Percentiles rank a stretch among this genome's conserved stretches.
Evolutionary conservation across 2,329 filamentous ascomycete genomes (phyloP).

Genomic region (Samsoniella hepiali): DNA sequence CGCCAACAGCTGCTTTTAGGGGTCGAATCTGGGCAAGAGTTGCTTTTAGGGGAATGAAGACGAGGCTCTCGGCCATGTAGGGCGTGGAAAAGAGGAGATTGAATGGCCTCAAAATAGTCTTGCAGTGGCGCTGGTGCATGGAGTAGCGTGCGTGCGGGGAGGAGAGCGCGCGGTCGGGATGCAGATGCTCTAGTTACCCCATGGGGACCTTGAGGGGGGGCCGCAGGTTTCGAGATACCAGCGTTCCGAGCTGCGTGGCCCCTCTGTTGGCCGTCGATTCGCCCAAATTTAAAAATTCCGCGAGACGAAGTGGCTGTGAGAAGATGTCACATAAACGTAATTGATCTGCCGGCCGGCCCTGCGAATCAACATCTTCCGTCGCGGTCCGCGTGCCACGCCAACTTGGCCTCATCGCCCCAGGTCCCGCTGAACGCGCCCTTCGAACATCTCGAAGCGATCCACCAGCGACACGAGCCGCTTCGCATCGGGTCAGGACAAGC

Average conservation of each 20-base stretch:
- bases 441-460: conserved; percentile 1
- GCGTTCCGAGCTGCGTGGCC: background rate
- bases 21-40: background rate
- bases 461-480: background rate
- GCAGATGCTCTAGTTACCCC: conserved; percentile 9
- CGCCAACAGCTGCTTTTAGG: conserved; percentile 11
- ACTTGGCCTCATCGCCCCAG: background rate
- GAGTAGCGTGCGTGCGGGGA: background rate
- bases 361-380: conserved; percentile 1
- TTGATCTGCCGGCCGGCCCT: background rate
- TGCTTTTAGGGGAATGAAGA: conserved; percentile 5
- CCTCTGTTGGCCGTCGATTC: conserved; percentile 4
- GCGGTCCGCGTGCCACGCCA: conserved; percentile 8
- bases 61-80: conserved; percentile 9
- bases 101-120: background rate
- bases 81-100: conserved; percentile 18
- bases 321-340: background rate
- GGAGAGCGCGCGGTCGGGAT: background rate
- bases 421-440: background rate
- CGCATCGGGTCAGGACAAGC: background rate
- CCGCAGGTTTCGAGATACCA: background rate
- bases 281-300: background rate
- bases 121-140: background rate
- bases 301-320: background rate
- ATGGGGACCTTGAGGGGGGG: conserved; percentile 3